A percentile compares a stretch with the other conserved stretches of the same genome.
phyloP scores from a whole-genome alignment of 352 stramenopile species.

The Globisporangium echinulatum region DNA sequence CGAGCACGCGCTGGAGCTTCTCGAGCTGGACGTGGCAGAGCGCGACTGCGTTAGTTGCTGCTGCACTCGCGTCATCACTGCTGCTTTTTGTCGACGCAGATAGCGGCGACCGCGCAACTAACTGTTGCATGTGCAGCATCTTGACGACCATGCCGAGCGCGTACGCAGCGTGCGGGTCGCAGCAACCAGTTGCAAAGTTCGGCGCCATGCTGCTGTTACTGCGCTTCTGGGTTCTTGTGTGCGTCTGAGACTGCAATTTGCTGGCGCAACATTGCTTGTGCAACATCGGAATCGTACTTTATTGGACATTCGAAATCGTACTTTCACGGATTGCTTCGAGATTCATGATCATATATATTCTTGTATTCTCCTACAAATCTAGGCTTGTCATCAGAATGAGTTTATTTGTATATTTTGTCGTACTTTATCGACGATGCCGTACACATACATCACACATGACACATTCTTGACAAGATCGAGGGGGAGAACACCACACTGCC shows the following conservation, averaged over 20 bases:
- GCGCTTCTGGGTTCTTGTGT: background rate
- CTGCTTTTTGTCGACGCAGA: no score
- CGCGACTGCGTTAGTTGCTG: background rate
- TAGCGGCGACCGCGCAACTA: background rate
- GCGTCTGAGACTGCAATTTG: no score
- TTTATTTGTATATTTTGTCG: no score
- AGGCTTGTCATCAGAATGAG: no score
- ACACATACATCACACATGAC: no score
- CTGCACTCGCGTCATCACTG: background rate
- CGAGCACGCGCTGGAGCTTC: conserved; percentile 12
- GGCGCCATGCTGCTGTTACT: conserved; percentile 4
- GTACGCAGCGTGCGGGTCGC: conserved; percentile 25
- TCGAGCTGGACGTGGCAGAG: conserved; percentile 11
- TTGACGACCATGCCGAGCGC: conserved; percentile 27
- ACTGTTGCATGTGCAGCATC: conserved; percentile 7
- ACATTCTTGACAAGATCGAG: no score
- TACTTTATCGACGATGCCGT: no score
- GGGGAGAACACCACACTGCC: no score
- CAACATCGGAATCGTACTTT: no score
- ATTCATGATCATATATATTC: no score
- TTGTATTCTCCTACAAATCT: no score
- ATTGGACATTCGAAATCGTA: background rate
- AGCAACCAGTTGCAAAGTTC: conserved; percentile 4
- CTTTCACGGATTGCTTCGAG: background rate
- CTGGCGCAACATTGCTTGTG: no score